phyloP scores from a whole-genome alignment of 1,139 yeast genomes.

The Pichia norvegensis region DNA sequence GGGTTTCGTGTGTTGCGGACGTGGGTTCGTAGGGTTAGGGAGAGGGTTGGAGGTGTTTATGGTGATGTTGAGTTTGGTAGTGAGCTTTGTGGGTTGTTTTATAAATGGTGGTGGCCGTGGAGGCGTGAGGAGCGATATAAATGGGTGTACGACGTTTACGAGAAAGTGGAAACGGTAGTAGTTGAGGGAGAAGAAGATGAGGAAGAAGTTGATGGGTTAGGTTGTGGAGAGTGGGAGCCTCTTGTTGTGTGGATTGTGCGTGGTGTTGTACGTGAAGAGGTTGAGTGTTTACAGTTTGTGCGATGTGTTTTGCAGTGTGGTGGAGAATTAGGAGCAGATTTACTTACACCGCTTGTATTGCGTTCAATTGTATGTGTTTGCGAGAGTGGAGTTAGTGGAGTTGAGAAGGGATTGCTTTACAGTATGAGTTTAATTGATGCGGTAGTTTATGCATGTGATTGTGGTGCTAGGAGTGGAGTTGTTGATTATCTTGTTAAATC shows the following conservation, averaged over 20 bases:
- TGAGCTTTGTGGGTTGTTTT: conserved; percentile 8
- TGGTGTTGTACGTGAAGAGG: background rate
- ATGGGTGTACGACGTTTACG: background rate
- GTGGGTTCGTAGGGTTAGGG: background rate
- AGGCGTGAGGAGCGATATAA: background rate
- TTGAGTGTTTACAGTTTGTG: background rate
- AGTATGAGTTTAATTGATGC: background rate
- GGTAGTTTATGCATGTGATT: background rate
- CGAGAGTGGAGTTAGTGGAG: background rate
- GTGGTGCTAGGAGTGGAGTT: background rate
- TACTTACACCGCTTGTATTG: background rate
- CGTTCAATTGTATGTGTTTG: background rate
- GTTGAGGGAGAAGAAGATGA: background rate
- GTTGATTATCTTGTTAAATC: conserved; percentile 31
- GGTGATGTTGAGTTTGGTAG: background rate
- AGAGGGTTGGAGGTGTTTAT: no score
- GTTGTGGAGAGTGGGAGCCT: background rate
- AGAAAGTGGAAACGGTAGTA: background rate
- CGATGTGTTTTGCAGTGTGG: background rate
- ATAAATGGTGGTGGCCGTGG: background rate
- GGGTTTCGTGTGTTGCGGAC: background rate
- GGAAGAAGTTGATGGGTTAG: background rate
- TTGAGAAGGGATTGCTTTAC: background rate
- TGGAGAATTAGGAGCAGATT: background rate
- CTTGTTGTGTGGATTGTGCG: background rate